Conservation (phyloP, 2,329 filamentous ascomycete species). For the Hypoxylon sp. region DNA sequence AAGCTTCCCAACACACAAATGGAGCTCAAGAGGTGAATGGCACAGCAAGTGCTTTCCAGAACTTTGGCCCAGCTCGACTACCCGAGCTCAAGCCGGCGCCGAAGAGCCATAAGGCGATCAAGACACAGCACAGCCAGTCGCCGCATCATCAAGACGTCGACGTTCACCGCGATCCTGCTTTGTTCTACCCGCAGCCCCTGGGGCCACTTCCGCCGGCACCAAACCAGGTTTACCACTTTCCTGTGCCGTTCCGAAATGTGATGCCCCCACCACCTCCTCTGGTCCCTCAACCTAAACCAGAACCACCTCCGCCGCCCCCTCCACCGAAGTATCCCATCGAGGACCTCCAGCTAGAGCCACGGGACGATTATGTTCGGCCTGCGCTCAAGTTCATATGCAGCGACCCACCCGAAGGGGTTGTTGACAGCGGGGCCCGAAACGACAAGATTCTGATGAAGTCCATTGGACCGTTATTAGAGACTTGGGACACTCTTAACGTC, state of each 20-base stretch:
- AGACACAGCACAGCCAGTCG: conserved; percentile 59
- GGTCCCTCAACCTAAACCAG: conserved; percentile 55
- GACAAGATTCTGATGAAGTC: conserved; percentile 83
- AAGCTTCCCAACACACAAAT: conserved; percentile 59
- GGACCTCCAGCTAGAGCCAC: conserved; percentile 83
- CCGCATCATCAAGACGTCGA: conserved; percentile 56
- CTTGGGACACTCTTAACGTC: conserved; percentile 98
- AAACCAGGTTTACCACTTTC: conserved; percentile 62
- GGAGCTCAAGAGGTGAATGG: conserved; percentile 58
- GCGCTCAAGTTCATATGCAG: conserved; percentile 81
- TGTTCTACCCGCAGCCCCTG: conserved; percentile 53
- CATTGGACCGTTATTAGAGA: conserved; percentile 86
- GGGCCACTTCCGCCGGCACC: conserved; percentile 57
- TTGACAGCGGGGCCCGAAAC: conserved; percentile 60
- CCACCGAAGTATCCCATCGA: conserved; percentile 95
- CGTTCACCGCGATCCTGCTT: conserved; percentile 55
- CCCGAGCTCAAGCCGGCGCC: conserved; percentile 80
- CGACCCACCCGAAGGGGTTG: conserved; percentile 67
- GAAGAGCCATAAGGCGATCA: conserved; percentile 74
- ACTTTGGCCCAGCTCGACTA: conserved; percentile 67
- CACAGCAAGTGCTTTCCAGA: conserved; percentile 48
- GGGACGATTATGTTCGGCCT: conserved; percentile 76
- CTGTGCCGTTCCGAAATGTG: conserved; percentile 58
- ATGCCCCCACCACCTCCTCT: conserved; percentile 62
- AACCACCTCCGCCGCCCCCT: conserved; percentile 76